Percentiles rank a stretch among this genome's conserved stretches.
phyloP scores from a whole-genome alignment of 495 filamentous ascomycete genomes.

The Penicillium pulvis region DNA sequence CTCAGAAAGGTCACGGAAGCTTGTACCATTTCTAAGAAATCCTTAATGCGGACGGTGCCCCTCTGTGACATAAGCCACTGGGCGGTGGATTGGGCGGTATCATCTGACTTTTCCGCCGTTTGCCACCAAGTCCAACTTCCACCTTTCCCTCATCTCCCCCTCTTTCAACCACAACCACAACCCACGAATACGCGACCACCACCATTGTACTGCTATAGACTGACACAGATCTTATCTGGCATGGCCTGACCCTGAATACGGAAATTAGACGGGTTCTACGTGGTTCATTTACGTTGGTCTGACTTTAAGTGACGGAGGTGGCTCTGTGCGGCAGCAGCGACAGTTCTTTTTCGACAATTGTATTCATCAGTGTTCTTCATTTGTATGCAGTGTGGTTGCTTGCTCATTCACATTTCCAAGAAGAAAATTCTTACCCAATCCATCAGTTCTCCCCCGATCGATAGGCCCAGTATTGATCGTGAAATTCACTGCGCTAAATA shows the following conservation, averaged over 20 bases:
- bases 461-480: constrained; percentile 36
- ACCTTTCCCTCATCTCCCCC: constrained; percentile 2
- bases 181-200: not conserved
- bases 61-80: not conserved
- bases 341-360: constrained; percentile 27
- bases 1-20: too few species aligned
- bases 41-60: constrained; percentile 5
- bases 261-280: constrained; percentile 3
- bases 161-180: not conserved
- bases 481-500: constrained; percentile 21
- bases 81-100: constrained; percentile 22
- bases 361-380: constrained; percentile 37
- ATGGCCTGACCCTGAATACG: not conserved
- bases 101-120: constrained; percentile 24
- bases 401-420: constrained; percentile 33
- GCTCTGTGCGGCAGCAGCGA: constrained; percentile 21
- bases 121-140: constrained; percentile 16
- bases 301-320: constrained; percentile 20
- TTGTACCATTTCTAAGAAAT: not conserved
- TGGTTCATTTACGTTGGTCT: constrained; percentile 8
- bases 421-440: constrained; percentile 29
- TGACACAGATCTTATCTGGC: constrained; percentile 2
- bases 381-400: constrained; percentile 43
- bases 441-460: constrained; percentile 29
- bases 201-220: not conserved